Base-by-base conservation (phyloP, 192 early-diverging fungal genomes). In the Dissophora ornata region DNA sequence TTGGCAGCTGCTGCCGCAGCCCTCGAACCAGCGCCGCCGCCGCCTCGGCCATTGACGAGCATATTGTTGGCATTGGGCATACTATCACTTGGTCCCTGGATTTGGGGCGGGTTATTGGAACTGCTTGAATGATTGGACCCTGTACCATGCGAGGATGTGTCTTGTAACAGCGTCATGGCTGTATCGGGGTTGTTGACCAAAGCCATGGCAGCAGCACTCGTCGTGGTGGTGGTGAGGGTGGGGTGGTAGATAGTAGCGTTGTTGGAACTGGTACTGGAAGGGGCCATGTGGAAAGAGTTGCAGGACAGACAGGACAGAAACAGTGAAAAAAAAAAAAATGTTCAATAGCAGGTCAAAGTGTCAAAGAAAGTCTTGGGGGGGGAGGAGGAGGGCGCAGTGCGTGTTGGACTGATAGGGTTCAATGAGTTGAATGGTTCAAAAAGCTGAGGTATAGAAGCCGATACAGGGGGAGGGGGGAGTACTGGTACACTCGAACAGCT, bases 41-140 rank as follows among this genome's bases (percentile, higher is more conserved):
- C n/a, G n/a, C n/a, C n/a, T n/a, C 53, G 28, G 19, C 63, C 63
- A 36, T 26, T 66, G 33, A 66, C 44, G 28, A 66, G 63, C 63
- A 66, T 66, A 32, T 66, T 66, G 28, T 66, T 66, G 42, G 53
- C 53, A 36, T 66, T 57, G 30, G 65, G 55, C 46, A 58, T 56
- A 16, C 21, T 57, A 15, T 38, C 0, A 24, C 45, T 42, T 4
- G 38, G 22, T 13, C 65, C 65, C 9, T 67, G 65, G 4, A 6
- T 25, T 12, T 58, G 54, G 0, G 21, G 3, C 11, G 52, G n/a
- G n/a, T 4, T n/a, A 41, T n/a, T 41, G 33, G 36, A 4, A 24
- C 34, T 57, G 26, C 10, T 25, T 57, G 16, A 4, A 16, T 13
- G 19, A 33, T 18, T 55, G 34, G 33, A 52, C 18, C 50, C 50